Base-by-base conservation (phyloP, 345 rosid genomes). In the Aurinia saxatilis region DNA sequence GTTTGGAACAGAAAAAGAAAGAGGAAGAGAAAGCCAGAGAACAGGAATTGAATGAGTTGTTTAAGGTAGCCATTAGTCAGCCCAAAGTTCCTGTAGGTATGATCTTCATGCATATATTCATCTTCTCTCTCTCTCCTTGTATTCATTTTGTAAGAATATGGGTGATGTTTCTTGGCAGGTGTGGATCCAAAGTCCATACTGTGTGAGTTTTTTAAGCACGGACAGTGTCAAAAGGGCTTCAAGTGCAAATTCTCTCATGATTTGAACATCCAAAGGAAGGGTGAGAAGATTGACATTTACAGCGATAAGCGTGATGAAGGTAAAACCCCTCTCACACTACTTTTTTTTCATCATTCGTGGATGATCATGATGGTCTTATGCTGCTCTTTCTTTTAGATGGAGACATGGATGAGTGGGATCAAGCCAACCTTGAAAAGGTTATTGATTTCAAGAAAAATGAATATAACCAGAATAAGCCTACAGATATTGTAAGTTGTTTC, bases 331-430 rank as follows among this genome's bases (percentile, higher is more conserved):
- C n/a, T n/a, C n/a, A n/a, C n/a, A n/a, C n/a, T n/a, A n/a, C n/a
- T n/a, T n/a, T n/a, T n/a, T n/a, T n/a, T n/a, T n/a, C n/a, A n/a
- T n/a, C n/a, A n/a, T n/a, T n/a, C n/a, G n/a, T n/a, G n/a, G n/a
- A n/a, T n/a, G n/a, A n/a, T n/a, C n/a, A n/a, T n/a, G n/a, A n/a
- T 75, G 29, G 19, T 34, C 60, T 54, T 65, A 46, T 48, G 11
- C 9, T 67, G 31, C 10, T 21, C 21, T 10, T 40, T 49, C 5
- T 19, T 36, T 65, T 25, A 72, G 76, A 63, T 71, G 97, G 81
- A 14, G 72, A 82, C 0, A 93, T 93, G 99, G 99, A 90, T 48
- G 95, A 93, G 36, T 93, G 97, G 99, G 99, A 93, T 75, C 99
- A 90, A 68, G 97, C 81, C 65, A 87, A 81, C 3, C 74, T 93